phyloP scores from a whole-genome alignment of 768 basidiomycete species.

The Hemileccinum rubropunctum region DNA sequence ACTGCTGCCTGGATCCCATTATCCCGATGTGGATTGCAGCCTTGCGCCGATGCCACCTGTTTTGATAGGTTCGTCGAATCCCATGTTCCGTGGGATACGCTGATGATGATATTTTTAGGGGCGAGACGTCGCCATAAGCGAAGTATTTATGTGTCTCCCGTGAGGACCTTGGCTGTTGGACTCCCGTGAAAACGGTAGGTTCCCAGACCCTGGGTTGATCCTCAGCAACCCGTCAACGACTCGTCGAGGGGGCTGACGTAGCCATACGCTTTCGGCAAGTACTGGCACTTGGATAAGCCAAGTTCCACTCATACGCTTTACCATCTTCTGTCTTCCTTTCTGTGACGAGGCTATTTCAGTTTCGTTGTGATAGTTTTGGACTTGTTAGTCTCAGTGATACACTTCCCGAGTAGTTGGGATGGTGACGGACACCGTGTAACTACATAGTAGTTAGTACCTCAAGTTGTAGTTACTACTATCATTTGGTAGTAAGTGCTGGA shows the following conservation, averaged over 20 bases:
- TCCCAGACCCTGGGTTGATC: neutral
- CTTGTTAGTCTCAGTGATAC: neutral
- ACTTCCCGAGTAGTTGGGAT: too few relatives aligned
- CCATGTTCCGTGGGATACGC: neutral
- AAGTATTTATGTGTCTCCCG: conserved; percentile 8
- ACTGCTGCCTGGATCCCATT: neutral
- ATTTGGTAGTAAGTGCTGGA: too few relatives aligned
- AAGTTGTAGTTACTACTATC: too few relatives aligned
- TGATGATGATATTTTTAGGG: conserved; percentile 6
- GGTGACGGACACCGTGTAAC: too few relatives aligned
- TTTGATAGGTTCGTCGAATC: conserved; percentile 3
- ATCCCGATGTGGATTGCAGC: conserved; percentile 1
- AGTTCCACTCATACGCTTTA: neutral
- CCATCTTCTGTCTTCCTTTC: neutral
- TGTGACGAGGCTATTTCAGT: neutral
- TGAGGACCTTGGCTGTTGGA: conserved; percentile 1
- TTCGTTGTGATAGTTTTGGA: neutral
- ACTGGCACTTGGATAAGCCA: too few relatives aligned
- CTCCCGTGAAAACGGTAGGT: conserved; percentile 21
- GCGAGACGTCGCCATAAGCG: neutral
- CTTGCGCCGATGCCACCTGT: neutral
- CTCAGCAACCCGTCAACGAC: neutral
- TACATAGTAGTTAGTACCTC: too few relatives aligned
- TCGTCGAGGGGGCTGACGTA: neutral
- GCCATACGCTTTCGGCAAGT: too few relatives aligned